Base-by-base conservation (phyloP, 805 yeast genomes). In the Saccharomycopsis sp. region DNA sequence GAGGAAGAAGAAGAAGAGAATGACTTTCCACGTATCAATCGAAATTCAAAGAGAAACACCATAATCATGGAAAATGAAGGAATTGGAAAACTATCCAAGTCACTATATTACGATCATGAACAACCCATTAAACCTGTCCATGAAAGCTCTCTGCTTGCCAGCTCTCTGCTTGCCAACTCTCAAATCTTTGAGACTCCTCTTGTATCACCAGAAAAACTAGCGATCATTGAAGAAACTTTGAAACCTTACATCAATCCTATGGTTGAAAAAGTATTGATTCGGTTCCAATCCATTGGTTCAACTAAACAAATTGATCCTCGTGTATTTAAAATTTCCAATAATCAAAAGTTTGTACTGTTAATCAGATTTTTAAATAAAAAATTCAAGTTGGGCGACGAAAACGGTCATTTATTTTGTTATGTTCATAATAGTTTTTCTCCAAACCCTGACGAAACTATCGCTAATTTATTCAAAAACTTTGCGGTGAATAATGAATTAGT, bases 221-320 rank as follows among this genome's bases (percentile, higher is more conserved):
- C 37, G 17, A 26, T 45, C 9, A 10, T 45, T 17, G 25, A 28
- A 2, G 21, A 42, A 33, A 19, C 41, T 4, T 12, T 34, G 5
- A 25, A 32, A 14, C 38, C 46, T n/a, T 36, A 37, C 14, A 23
- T 21, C 5, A 15, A 31, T 3, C 15, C 12, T 5, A 29, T 38
- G 9, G 37, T 38, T 10, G 30, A 34, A 20, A 46, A 46, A 37
- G 29, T 40, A 3, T 31, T 44, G 12, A 34, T 46, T 4, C 20
- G 83, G 27, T 72, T 79, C 50, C 72, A 69, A 45, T 69, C 84
- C 2, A 71, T 78, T 26, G 84, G 84, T 0, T 68, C 80, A 0
- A 64, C 75, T 0, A 69, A 70, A 1, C 59, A 61, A 3, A 58
- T 78, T 3, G 58, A 52, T 1, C 82, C 82, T 0, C 58, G 63